A percentile compares a stretch with the other conserved stretches of the same genome.
Evolutionary conservation across 2,329 filamentous ascomycete species (phyloP).

Genomic region (Leptographium galeiforme): DNA sequence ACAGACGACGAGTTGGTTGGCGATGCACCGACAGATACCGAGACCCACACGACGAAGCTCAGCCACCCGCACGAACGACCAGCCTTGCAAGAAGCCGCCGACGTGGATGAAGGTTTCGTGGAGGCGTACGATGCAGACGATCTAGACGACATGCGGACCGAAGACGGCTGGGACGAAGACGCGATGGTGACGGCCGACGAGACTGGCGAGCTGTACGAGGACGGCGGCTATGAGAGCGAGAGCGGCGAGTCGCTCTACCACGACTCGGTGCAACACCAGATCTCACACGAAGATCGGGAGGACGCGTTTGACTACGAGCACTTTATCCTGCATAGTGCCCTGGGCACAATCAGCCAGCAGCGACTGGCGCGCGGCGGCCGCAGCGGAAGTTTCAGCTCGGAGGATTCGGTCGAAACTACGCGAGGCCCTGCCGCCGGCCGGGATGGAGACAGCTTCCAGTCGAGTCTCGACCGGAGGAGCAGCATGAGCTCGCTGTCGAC

Average conservation of each 20-base stretch:
- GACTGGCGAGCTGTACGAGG: constrained; percentile 15
- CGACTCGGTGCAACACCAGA: constrained; percentile 41
- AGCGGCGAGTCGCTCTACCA: constrained; percentile 52
- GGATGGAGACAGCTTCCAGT: not conserved
- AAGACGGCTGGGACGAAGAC: constrained; percentile 20
- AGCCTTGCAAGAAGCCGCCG: not conserved
- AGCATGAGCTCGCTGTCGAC: constrained; percentile 14
- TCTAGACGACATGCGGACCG: constrained; percentile 26
- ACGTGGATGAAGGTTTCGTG: not conserved
- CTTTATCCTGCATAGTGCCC: constrained; percentile 85
- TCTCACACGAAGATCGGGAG: constrained; percentile 82
- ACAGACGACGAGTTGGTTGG: constrained; percentile 16
- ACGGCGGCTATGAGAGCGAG: constrained; percentile 39
- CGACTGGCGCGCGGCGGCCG: constrained; percentile 32
- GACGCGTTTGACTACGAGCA: constrained; percentile 96
- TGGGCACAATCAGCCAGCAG: constrained; percentile 58
- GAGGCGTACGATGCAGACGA: constrained; percentile 15
- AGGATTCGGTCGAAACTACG: constrained; percentile 49
- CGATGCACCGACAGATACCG: constrained; percentile 14
- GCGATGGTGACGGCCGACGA: constrained; percentile 20
- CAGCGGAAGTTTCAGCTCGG: constrained; percentile 41
- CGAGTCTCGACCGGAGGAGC: constrained; percentile 3
- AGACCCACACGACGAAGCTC: constrained; percentile 15
- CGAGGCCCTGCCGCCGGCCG: constrained; percentile 30
- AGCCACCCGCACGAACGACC: constrained; percentile 3